Base-by-base conservation (phyloP, 441 rosid species). In the Rhodomyrtus psidioides region DNA sequence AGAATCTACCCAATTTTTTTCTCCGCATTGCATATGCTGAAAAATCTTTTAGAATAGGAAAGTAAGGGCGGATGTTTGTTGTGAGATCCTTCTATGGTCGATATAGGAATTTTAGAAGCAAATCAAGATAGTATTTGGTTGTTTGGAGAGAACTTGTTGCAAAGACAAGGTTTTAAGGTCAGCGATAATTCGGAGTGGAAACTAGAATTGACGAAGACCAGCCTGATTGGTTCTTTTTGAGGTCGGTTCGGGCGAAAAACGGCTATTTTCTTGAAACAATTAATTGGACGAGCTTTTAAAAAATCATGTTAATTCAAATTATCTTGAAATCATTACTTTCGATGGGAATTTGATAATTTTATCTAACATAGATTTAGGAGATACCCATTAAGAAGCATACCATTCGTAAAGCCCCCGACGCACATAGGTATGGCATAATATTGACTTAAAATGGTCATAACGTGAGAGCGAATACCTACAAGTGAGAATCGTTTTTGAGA, bases 171-270 rank as follows among this genome's bases (percentile, higher is more conserved):
- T 34, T 34, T 34, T 34, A 34, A 34, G 34, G 34, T 34, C 2
- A 34, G 34, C 34, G 34, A 34, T 34, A 4, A 34, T 34, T 56
- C 1, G 0, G 0, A 4, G 59, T 2, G 24, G 27, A 56, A 0
- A 0, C 59, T 56, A 56, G 59, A 23, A 56, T 56, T 56, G 27
- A 56, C 0, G 2, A 56, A 56, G 59, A 56, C 59, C 1, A 9
- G 1, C 0, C 2, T 24, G 3, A 23, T 56, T 9, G 13, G 59
- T 56, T 56, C 1, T 23, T 0, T 56, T 56, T 56, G 27, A 56
- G 27, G 59, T 13, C 9, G n/a, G 59, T 24, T 55, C 0, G 24
- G 0, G 24, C 0, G 1, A 56, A 13, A 56, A 23, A 23, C 6
- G 2, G 27, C 59, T 56, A 4, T 6, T n/a, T 56, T 56, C 12